Conservation (phyloP, 1,139 yeast genomes). For the Kurtzmaniella quercitrusa region DNA sequence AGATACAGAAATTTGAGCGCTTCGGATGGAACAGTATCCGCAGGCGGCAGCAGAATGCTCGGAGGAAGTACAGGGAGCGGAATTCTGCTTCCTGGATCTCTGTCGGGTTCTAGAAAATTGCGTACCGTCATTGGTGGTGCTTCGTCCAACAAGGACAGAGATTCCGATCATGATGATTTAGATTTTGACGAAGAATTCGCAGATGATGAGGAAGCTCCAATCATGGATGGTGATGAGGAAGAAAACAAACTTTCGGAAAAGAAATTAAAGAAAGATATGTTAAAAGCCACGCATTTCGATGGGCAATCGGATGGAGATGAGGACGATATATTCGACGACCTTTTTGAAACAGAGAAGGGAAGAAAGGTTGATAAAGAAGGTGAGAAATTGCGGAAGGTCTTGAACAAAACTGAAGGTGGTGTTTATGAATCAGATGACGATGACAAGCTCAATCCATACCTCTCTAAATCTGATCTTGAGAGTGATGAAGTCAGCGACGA, state of each 20-base stretch:
- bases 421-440: slow-evolving; percentile 91
- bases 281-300: slow-evolving; percentile 72
- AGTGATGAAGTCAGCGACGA: slow-evolving; percentile 45
- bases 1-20: slow-evolving; percentile 35
- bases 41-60: slow-evolving; percentile 21
- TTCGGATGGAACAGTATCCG: slow-evolving; percentile 13
- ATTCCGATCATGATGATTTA: slow-evolving; percentile 84
- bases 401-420: slow-evolving; percentile 84
- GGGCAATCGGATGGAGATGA: slow-evolving; percentile 58
- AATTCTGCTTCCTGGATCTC: slow-evolving; percentile 7
- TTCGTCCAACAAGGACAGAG: slow-evolving; percentile 48
- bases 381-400: slow-evolving; percentile 74
- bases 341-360: slow-evolving; percentile 57
- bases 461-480: slow-evolving; percentile 69
- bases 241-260: slow-evolving; percentile 88
- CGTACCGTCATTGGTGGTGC: slow-evolving; percentile 59
- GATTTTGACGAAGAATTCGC: slow-evolving; percentile 97
- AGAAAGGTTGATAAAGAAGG: slow-evolving; percentile 91
- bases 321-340: slow-evolving; percentile 59
- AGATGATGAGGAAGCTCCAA: slow-evolving; percentile 98
- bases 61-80: slow-evolving; percentile 17
- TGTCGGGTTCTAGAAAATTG: slow-evolving; percentile 30
- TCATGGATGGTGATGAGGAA: slow-evolving; percentile 94
- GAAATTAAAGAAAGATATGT: slow-evolving; percentile 86
- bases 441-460: slow-evolving; percentile 64